phyloP scores from a whole-genome alignment of 2,329 filamentous ascomycete species.

The Ophiostoma piceae region DNA sequence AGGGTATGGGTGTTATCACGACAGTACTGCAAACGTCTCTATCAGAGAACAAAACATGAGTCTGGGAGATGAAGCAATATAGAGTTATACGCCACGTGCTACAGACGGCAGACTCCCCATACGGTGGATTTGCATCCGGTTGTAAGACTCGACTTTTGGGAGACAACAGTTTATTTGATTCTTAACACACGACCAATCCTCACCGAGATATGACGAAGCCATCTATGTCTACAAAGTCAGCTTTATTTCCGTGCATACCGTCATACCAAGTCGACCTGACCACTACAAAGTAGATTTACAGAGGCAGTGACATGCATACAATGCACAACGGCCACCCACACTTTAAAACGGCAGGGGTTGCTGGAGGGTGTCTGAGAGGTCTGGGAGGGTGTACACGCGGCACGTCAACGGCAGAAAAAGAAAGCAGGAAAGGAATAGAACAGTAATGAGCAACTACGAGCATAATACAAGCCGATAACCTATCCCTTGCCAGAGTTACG shows the following conservation, averaged over 20 bases:
- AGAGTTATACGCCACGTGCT: background rate
- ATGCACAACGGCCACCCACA: background rate
- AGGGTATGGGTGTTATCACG: background rate
- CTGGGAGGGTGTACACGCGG: background rate
- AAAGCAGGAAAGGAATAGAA: background rate
- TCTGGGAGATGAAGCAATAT: background rate
- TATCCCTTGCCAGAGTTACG: background rate
- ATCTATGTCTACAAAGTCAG: background rate
- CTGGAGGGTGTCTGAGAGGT: background rate
- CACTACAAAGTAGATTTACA: no score
- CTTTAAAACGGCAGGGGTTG: background rate
- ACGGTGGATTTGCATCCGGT: background rate
- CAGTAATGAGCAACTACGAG: background rate
- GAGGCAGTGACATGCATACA: background rate
- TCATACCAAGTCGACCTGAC: background rate
- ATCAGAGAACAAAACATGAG: no score
- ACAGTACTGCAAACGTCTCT: background rate
- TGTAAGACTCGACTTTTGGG: background rate
- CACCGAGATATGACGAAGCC: slow-evolving; percentile 4
- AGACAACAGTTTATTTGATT: no score
- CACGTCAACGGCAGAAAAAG: background rate
- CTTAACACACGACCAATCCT: background rate
- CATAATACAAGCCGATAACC: background rate
- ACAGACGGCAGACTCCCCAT: background rate
- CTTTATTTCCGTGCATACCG: background rate